Base-by-base conservation (phyloP, 306 rosid genomes). In the Bauhinia variegata region DNA sequence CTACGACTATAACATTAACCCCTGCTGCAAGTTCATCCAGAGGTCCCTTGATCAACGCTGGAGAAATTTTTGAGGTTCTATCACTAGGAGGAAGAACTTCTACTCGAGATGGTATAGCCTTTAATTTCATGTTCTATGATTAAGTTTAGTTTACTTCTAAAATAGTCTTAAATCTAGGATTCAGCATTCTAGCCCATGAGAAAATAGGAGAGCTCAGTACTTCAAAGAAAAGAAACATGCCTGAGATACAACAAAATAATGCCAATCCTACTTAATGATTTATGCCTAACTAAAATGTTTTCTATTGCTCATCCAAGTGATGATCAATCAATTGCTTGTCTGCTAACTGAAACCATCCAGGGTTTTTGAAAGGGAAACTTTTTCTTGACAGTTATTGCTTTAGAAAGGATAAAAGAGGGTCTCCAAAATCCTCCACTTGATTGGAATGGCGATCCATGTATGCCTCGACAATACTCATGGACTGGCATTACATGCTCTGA, bases 381-480 rank as follows among this genome's bases (percentile, higher is more conserved):
- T 73, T 71, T 73, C 62, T 80, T 52, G 53, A 63, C 83, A 90
- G 97, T 82, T 73, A 85, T 85, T 76, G 88, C 88, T 68, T 73
- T 90, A 86, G 70, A 23, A 68, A 58, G 19, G 44, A 16, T 90
- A 16, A 90, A 84, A 64, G 71, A 15, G n/a, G 76, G 78, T 68
- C 77, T 90, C 52, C 70, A 38, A 75, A 90, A 86, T 68, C 79
- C 84, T 76, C 99, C 96, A 54, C 69, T 58, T 49, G 90, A 79
- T 70, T 95, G 96, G 99, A 86, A 62, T 79, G 99, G 97, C 10
- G 97, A 95, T 80, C 99, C 99, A 39, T 90, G 99, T 64, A 16
- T 79, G 78, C 97, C 97, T 68, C 79, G 15, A 15, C 72, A 71
- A 56, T 95, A 90, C 71, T 79, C 92, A 19, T 90, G 97, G 99